Conservation (phyloP, 768 basidiomycete genomes). For the Lactarius vividus region DNA sequence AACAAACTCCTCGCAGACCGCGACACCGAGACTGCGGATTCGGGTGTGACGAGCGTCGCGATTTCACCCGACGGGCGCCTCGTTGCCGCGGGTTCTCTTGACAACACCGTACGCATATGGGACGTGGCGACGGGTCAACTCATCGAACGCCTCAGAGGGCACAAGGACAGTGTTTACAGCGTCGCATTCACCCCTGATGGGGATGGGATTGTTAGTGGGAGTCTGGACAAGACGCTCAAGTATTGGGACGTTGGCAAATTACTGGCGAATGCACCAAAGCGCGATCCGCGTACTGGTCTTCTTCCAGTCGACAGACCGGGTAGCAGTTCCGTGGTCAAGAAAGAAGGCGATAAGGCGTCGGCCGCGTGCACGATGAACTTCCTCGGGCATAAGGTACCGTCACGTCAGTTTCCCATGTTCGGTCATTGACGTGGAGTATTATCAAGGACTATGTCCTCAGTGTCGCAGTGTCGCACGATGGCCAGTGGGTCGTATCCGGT, state of each 20-base stretch:
- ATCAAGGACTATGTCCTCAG: slow-evolving; percentile 67
- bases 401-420: not conserved
- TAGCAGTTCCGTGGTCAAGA: slow-evolving; percentile 35
- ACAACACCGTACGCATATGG: slow-evolving; percentile 71
- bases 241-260: slow-evolving; percentile 54
- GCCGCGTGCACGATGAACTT: slow-evolving; percentile 77
- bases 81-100: slow-evolving; percentile 58
- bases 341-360: slow-evolving; percentile 46
- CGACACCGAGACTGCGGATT: slow-evolving; percentile 51
- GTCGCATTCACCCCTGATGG: slow-evolving; percentile 93
- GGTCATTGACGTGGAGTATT: slow-evolving; percentile 12
- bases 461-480: slow-evolving; percentile 85
- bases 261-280: slow-evolving; percentile 38
- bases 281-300: slow-evolving; percentile 22
- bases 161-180: slow-evolving; percentile 61
- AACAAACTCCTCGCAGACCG: slow-evolving; percentile 47
- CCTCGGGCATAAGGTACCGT: slow-evolving; percentile 76
- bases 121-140: slow-evolving; percentile 57
- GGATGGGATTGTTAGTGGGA: slow-evolving; percentile 83
- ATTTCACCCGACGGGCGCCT: slow-evolving; percentile 58
- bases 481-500: slow-evolving; percentile 92
- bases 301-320: slow-evolving; percentile 26
- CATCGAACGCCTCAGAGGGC: slow-evolving; percentile 55
- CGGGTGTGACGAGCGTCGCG: slow-evolving; percentile 59
- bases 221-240: slow-evolving; percentile 63